Evolutionary conservation across 2,329 filamentous ascomycete species (phyloP).

Genomic region (Hymenoscyphus scutula): DNA sequence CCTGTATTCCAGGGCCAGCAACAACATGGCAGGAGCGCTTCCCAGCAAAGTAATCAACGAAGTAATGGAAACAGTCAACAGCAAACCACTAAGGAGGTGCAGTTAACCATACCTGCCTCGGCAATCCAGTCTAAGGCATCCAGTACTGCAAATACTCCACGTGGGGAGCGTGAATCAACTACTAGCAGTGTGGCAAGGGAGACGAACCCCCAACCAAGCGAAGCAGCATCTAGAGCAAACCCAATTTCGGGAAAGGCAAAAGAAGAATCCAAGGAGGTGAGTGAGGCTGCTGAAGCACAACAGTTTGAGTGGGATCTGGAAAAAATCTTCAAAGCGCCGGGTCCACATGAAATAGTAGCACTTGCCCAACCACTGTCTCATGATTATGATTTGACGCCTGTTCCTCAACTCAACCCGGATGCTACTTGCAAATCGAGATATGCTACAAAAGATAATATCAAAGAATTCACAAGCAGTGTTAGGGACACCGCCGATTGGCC

Average conservation of each 20-base stretch:
- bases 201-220: neutral
- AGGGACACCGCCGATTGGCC: conserved; percentile 43
- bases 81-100: conserved; percentile 9
- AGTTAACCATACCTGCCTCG: conserved; percentile 10
- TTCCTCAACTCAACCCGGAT: conserved; percentile 46
- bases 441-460: conserved; percentile 43
- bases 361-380: conserved; percentile 46
- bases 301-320: conserved; percentile 43
- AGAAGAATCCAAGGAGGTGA: conserved; percentile 23
- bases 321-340: conserved; percentile 40
- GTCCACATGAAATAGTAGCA: conserved; percentile 43
- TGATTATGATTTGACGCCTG: conserved; percentile 45
- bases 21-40: conserved; percentile 14
- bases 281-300: conserved; percentile 36
- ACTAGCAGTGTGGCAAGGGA: conserved; percentile 10
- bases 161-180: conserved; percentile 13
- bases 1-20: conserved; percentile 18
- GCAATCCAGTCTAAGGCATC: conserved; percentile 10
- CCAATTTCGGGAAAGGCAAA: conserved; percentile 4
- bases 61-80: conserved; percentile 18
- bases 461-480: conserved; percentile 44
- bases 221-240: neutral
- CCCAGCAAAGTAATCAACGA: conserved; percentile 15
- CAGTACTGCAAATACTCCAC: conserved; percentile 24
- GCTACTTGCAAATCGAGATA: conserved; percentile 45